A percentile compares a stretch with the other conserved stretches of the same genome.
Conservation (phyloP, 352 stramenopile species). For the Globisporangium uncinulatum region DNA sequence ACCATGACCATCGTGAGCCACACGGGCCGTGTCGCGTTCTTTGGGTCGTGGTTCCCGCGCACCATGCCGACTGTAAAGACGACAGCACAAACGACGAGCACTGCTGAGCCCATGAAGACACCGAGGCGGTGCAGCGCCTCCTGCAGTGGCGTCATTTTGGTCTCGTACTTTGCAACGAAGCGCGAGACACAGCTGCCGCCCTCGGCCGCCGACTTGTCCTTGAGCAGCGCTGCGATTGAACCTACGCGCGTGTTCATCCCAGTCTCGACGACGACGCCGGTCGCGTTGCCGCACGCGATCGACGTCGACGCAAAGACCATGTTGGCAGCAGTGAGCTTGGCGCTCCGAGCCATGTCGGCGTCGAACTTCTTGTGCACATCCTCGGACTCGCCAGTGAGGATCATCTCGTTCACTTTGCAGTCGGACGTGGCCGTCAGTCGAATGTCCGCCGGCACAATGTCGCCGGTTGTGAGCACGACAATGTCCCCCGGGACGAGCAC, state of each 20-base stretch:
- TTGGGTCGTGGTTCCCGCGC: conserved; percentile 35
- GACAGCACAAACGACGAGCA: conserved; percentile 81
- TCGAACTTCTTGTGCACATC: conserved; percentile 28
- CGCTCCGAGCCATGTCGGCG: conserved; percentile 12
- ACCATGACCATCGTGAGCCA: conserved; percentile 89
- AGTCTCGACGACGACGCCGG: conserved; percentile 33
- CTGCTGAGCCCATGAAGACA: conserved; percentile 79
- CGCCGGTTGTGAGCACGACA: conserved; percentile 76
- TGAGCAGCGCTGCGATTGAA: conserved; percentile 35
- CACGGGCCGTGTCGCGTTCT: conserved; percentile 70
- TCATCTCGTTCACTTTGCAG: conserved; percentile 87
- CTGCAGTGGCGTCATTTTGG: conserved; percentile 82
- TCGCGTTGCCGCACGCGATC: conserved; percentile 43
- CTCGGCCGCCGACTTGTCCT: conserved; percentile 8
- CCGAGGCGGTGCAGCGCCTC: conserved; percentile 91
- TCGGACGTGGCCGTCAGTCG: conserved; percentile 64
- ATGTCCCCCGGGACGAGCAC: conserved; percentile 52
- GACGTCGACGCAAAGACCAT: conserved; percentile 88
- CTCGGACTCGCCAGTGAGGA: conserved; percentile 80
- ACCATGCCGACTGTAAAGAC: conserved; percentile 79
- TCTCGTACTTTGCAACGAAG: conserved; percentile 22
- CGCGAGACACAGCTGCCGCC: conserved; percentile 15
- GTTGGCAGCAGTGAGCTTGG: conserved; percentile 50
- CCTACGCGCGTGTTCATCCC: conserved; percentile 38
- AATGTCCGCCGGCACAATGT: conserved; percentile 87